A percentile compares a stretch with the other conserved stretches of the same genome.
phyloP scores from a whole-genome alignment of 768 basidiomycete species.

The Candolleomyces aberdarensis region DNA sequence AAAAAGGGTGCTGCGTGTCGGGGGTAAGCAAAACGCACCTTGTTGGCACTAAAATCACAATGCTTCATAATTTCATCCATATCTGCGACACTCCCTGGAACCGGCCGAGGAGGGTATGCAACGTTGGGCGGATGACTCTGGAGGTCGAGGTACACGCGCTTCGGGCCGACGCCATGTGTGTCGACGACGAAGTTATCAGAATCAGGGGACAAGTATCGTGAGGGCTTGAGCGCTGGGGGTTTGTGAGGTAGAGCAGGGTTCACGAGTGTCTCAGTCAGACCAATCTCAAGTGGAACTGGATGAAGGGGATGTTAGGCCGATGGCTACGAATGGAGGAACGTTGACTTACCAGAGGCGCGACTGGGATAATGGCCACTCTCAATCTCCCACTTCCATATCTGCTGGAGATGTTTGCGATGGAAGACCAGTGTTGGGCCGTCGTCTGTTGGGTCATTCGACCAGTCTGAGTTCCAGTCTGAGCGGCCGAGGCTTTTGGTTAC shows the following conservation, averaged over 20 bases:
- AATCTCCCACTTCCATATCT: conserved; percentile 94
- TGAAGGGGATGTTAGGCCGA: background rate
- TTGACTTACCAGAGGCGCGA: conserved; percentile 55
- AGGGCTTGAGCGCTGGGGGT: conserved; percentile 42
- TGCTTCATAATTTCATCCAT: conserved; percentile 83
- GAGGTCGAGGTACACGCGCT: conserved; percentile 72
- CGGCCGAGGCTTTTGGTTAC: conserved; percentile 39
- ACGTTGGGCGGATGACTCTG: conserved; percentile 55
- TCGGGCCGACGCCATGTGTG: conserved; percentile 67
- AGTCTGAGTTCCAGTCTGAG: conserved; percentile 41
- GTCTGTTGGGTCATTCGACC: conserved; percentile 27
- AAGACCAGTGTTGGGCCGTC: conserved; percentile 71
- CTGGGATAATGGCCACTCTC: conserved; percentile 88
- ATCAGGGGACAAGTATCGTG: conserved; percentile 46
- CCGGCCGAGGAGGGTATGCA: conserved; percentile 83
- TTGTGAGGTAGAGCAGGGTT: conserved; percentile 68
- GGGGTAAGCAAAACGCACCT: conserved; percentile 38
- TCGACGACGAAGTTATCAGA: conserved; percentile 40
- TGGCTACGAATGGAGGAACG: background rate
- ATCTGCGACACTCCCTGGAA: conserved; percentile 80
- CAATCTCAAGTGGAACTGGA: conserved; percentile 63
- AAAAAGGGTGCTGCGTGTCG: conserved; percentile 5
- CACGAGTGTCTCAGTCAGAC: conserved; percentile 46
- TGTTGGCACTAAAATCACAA: conserved; percentile 76
- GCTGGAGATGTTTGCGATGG: conserved; percentile 65